Evolutionary conservation across 306 rosid genomes (phyloP).

Genomic region (Nissolia schottii): DNA sequence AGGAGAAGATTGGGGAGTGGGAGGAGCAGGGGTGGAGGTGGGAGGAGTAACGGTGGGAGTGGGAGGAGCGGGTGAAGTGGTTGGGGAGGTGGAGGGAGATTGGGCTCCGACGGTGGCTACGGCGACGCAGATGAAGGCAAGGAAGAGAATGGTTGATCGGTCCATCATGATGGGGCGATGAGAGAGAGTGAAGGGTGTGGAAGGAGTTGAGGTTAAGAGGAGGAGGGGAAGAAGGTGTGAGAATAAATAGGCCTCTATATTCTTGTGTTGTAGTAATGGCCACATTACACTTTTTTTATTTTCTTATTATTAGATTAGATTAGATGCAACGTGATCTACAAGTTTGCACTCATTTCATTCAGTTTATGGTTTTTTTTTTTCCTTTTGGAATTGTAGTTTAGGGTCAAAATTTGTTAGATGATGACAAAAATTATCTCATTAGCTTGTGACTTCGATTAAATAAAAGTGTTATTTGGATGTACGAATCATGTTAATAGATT

Average conservation of each 20-base stretch:
- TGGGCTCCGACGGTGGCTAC: constrained; percentile 57
- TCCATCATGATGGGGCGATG: neutral
- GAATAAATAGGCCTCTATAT: neutral
- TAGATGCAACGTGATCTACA: no score
- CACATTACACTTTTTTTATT: no score
- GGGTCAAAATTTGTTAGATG: no score
- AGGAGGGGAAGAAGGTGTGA: neutral
- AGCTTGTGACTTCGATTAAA: no score
- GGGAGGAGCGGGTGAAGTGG: constrained; percentile 36
- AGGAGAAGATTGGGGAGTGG: constrained; percentile 31
- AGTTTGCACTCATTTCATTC: no score
- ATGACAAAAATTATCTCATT: no score
- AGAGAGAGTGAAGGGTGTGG: neutral
- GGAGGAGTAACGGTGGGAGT: constrained; percentile 25
- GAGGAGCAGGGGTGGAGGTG: constrained; percentile 40
- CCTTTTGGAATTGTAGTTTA: no score
- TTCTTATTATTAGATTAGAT: no score
- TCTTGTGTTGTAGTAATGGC: no score
- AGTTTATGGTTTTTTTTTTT: no score
- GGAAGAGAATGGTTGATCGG: neutral
- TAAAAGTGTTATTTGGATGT: no score
- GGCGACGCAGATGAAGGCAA: constrained; percentile 49
- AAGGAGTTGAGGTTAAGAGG: neutral
- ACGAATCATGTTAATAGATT: no score
- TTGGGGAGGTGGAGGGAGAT: constrained; percentile 58